Evolutionary conservation across 78 protist species (phyloP).

Genomic region (Chrysochromulina parva): DNA sequence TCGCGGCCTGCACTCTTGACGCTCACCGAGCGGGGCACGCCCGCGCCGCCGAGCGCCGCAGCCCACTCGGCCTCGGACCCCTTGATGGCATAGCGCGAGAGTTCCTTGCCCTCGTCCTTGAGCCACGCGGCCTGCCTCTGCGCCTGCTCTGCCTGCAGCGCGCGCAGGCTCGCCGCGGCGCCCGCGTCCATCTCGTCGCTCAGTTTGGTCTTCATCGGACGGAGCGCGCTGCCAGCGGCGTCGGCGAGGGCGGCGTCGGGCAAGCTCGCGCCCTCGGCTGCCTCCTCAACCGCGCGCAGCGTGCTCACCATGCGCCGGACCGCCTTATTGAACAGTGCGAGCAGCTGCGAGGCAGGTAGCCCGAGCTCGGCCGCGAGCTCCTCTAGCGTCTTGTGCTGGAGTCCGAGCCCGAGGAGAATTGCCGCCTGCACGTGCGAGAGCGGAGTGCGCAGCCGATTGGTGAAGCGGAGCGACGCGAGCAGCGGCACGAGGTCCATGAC

Average conservation of each 20-base stretch:
- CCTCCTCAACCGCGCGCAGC: no score
- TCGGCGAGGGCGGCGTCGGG: no score
- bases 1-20: no score
- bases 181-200: not conserved
- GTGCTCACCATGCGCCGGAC: no score
- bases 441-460: conserved; percentile 18
- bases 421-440: conserved; percentile 63
- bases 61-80: not conserved
- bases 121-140: not conserved
- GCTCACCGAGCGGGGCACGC: not conserved
- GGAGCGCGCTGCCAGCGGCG: not conserved
- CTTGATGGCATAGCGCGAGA: not conserved
- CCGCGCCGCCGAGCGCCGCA: not conserved
- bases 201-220: not conserved
- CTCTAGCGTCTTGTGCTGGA: conserved; percentile 80
- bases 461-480: conserved; percentile 61
- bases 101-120: not conserved
- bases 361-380: conserved; percentile 42
- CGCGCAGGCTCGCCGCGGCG: not conserved
- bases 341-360: conserved; percentile 38
- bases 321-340: conserved; percentile 61
- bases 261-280: no score
- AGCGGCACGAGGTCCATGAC: not conserved
- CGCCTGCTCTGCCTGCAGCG: not conserved
- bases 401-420: conserved; percentile 83